Evolutionary conservation across 352 stramenopile species (phyloP), one percentile per base, ranked within the genome.

Genomic region (Plasmopara muralis): DNA sequence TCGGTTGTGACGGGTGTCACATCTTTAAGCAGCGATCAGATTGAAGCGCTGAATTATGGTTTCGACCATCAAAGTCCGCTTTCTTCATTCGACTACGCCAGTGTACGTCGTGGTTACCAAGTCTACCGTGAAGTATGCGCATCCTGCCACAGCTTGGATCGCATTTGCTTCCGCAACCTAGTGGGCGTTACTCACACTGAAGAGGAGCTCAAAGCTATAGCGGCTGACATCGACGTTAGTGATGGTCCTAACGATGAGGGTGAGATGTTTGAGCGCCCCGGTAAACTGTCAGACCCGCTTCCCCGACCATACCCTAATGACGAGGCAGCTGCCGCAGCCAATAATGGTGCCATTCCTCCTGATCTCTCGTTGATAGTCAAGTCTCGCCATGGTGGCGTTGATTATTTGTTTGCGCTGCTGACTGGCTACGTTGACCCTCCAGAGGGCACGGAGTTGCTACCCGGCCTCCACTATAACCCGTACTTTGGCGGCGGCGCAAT

Each of bases 81-180:
- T 34, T 82, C 80, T 38, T 93, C 86, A 46, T 96, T 95, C 57
- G 88, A 97, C 73, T 89, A 95, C 61, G 84, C 85, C 37, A 93
- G 79, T 31, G 93, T 99, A 57, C 95, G 97, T 68, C 93, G 97
- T 62, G 97, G 97, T 12, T 98, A 98, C 84, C 97, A 99, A 73
- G 97, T 99, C 39, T 99, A 99, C 80, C 96, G 96, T 64, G 87
- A 99, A 70, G 95, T 99, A 41, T 99, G 97, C 76, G 83, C 96
- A 34, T 97, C 94, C 43, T 99, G 97, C 74, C 97, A 99, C 76
- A 97, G 75, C 41, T 64, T 99, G 40, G 84, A 99, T 53, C 89
- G 93, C 46, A 97, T 99, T 62, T 92, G 92, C 72, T 99, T 98
- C 76, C 93, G 97, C 63, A 98, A 98, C 73, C 71, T 99, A 8